Percentiles rank a stretch among this genome's conserved stretches.
Evolutionary conservation across 1,284 basidiomycete species (phyloP).

Genomic region (Sporisorium exsertum): DNA sequence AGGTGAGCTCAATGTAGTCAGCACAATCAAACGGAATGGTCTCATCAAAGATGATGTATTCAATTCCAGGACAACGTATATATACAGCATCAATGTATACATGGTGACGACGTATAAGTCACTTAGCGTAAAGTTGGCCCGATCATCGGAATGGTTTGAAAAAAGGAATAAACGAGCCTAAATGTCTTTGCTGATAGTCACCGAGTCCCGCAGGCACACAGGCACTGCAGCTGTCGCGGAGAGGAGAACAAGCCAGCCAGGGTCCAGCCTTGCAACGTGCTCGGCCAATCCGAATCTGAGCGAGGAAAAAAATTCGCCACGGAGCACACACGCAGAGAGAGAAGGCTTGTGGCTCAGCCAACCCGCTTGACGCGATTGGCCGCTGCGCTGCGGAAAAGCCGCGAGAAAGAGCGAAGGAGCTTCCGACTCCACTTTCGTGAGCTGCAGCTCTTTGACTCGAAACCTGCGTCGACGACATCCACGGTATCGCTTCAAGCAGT

Average conservation of each 20-base stretch:
- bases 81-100: too few relatives aligned
- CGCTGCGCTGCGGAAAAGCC: conserved; percentile 1
- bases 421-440: conserved; percentile 35
- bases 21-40: too few relatives aligned
- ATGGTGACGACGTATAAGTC: too few relatives aligned
- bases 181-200: too few relatives aligned
- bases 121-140: too few relatives aligned
- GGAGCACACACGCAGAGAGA: background rate
- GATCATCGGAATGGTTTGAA: too few relatives aligned
- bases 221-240: too few relatives aligned
- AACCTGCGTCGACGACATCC: conserved; percentile 16
- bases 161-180: too few relatives aligned
- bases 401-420: conserved; percentile 1
- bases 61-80: too few relatives aligned
- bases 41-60: too few relatives aligned
- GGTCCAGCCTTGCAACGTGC: conserved; percentile 36
- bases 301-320: conserved; percentile 28
- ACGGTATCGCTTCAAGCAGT: background rate
- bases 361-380: conserved; percentile 13
- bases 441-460: conserved; percentile 27
- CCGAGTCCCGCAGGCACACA: too few relatives aligned
- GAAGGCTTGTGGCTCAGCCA: conserved; percentile 25
- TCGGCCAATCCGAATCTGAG: conserved; percentile 47
- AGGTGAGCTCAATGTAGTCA: too few relatives aligned
- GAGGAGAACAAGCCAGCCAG: background rate